These are phyloP conservation scores for Mycosphaerella arachidis DNA, from an alignment of 2,329 filamentous ascomycete genomes.

Conservation along the genomic window DNA sequence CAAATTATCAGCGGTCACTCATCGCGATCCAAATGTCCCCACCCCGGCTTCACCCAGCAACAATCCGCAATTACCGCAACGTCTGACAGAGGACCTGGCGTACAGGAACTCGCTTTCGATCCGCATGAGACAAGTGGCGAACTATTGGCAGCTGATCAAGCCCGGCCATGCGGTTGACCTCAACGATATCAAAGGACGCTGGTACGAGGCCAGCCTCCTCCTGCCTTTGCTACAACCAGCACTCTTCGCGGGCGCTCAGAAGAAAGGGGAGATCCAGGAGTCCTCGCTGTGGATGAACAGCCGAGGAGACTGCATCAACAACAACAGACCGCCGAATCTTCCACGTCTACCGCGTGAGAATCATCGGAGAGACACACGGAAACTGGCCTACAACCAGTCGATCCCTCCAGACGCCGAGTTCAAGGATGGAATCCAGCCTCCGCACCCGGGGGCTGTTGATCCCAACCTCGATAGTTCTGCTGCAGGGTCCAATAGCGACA, in stretches of 20 bases:
- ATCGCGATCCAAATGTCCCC: conserved; percentile 33
- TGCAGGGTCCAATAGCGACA: not conserved
- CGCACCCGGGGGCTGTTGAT: conserved; percentile 19
- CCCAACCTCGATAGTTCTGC: conserved; percentile 8
- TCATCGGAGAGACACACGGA: conserved; percentile 30
- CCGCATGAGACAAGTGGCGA: conserved; percentile 30
- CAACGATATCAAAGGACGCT: conserved; percentile 53
- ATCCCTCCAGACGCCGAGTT: conserved; percentile 38
- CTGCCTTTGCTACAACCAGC: conserved; percentile 39
- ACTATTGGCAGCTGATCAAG: conserved; percentile 43
- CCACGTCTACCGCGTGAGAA: conserved; percentile 29
- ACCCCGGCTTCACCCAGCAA: conserved; percentile 31
- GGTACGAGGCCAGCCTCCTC: conserved; percentile 55
- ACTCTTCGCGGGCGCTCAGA: conserved; percentile 22
- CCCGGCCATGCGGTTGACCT: conserved; percentile 36
- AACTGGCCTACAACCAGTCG: conserved; percentile 41
- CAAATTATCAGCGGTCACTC: conserved; percentile 41
- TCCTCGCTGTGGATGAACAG: conserved; percentile 35
- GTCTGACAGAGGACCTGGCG: conserved; percentile 50
- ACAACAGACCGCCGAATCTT: conserved; percentile 27
- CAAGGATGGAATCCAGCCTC: conserved; percentile 38
- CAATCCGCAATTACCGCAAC: conserved; percentile 45
- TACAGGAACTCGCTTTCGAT: conserved; percentile 45
- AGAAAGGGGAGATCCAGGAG: conserved; percentile 33
- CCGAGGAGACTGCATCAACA: conserved; percentile 33